phyloP scores from a whole-genome alignment of 2,329 filamentous ascomycete species.

The Magnaporthales sp. region DNA sequence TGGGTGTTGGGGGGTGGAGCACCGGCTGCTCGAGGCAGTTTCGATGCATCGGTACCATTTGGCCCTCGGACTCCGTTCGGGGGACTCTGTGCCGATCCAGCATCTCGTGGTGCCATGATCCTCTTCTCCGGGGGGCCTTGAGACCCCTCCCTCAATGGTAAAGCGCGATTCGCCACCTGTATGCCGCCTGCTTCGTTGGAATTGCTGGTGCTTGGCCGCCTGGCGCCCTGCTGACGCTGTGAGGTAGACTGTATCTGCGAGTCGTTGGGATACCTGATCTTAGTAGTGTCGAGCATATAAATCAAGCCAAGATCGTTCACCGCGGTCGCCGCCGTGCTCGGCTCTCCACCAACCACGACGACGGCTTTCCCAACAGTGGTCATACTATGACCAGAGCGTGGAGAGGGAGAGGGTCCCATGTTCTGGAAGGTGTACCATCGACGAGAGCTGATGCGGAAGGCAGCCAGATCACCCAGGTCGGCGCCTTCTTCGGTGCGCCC shows the following conservation, averaged over 20 bases:
- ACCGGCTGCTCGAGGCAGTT: conserved; percentile 29
- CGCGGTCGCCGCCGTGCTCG: conserved; percentile 75
- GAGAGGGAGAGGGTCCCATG: conserved; percentile 92
- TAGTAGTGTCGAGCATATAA: conserved; percentile 88
- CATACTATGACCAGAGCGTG: conserved; percentile 95
- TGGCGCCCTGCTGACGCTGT: conserved; percentile 9
- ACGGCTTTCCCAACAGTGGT: conserved; percentile 89
- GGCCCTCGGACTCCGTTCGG: conserved; percentile 30
- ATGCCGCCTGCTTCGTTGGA: conserved; percentile 14
- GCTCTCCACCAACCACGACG: conserved; percentile 87
- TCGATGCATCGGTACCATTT: conserved; percentile 18
- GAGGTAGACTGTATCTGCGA: conserved; percentile 29
- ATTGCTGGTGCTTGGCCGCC: conserved; percentile 21
- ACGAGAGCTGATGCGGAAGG: conserved; percentile 63
- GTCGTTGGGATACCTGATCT: conserved; percentile 89
- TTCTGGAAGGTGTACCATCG: conserved; percentile 99
- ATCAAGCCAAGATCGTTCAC: conserved; percentile 79
- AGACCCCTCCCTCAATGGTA: conserved; percentile 41
- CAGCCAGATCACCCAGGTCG: conserved; percentile 87
- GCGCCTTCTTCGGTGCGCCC: conserved; percentile 88
- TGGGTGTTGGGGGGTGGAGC: conserved; percentile 37
- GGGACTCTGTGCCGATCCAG: conserved; percentile 23
- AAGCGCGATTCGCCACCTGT: conserved; percentile 22
- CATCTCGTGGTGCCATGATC: conserved; percentile 26
- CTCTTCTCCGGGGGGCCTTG: conserved; percentile 43